These are phyloP conservation scores for Galerina sulciceps DNA, from an alignment of 768 basidiomycete species.

Conservation along the genomic window DNA sequence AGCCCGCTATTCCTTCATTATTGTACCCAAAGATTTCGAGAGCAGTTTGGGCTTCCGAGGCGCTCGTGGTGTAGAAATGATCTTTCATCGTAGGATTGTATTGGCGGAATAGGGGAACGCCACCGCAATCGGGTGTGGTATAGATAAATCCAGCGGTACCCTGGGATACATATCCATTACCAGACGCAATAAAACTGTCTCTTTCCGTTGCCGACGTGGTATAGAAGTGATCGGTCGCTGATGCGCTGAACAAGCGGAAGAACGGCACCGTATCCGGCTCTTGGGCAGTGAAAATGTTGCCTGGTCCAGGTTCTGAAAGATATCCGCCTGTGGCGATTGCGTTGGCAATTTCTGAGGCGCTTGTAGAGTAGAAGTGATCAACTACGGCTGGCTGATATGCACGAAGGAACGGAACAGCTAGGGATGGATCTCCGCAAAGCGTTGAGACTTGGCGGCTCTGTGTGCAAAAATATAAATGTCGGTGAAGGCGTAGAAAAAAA, in stretches of 20 bases:
- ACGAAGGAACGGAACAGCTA: background rate
- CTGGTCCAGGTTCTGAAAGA: background rate
- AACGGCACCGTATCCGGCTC: constrained; percentile 1
- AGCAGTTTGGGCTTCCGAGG: background rate
- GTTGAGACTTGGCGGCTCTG: too few relatives aligned
- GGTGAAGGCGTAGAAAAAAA: too few relatives aligned
- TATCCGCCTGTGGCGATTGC: background rate
- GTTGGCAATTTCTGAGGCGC: background rate
- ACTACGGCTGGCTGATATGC: background rate
- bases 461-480: too few relatives aligned
- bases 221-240: constrained; percentile 5
- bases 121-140: too few relatives aligned
- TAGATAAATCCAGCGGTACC: too few relatives aligned
- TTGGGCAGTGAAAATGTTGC: background rate
- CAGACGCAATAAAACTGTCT: too few relatives aligned
- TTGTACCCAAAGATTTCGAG: background rate
- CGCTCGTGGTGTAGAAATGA: constrained; percentile 10
- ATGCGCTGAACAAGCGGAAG: background rate
- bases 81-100: background rate
- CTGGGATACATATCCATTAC: too few relatives aligned
- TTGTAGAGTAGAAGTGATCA: background rate
- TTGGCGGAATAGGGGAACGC: constrained; percentile 1
- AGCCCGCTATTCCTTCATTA: constrained; percentile 1
- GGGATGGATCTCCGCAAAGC: background rate
- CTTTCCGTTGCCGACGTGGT: background rate